These are phyloP conservation scores for Aspergillus avenaceus DNA, from an alignment of 495 filamentous ascomycete species.

Conservation along the genomic window DNA sequence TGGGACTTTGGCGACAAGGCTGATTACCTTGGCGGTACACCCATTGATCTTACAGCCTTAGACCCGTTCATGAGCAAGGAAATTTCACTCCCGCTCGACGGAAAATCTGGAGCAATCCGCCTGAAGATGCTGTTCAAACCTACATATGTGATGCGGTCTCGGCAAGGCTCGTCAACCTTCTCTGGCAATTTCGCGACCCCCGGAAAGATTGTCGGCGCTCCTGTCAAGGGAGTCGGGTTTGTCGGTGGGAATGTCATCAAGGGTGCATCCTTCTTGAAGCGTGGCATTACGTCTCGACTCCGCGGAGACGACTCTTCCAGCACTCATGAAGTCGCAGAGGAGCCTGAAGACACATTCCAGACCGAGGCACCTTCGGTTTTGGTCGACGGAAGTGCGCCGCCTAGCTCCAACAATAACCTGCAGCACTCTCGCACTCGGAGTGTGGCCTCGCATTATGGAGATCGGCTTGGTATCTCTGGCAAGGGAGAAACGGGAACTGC, in stretches of 20 bases:
- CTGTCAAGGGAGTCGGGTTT: conserved; percentile 82
- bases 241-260: conserved; percentile 79
- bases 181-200: conserved; percentile 85
- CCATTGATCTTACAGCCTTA: conserved; percentile 76
- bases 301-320: conserved; percentile 32
- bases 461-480: conserved; percentile 47
- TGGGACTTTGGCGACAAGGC: conserved; percentile 94
- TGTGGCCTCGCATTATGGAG: conserved; percentile 51
- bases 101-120: conserved; percentile 80
- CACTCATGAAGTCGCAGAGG: conserved; percentile 52
- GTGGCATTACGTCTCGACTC: conserved; percentile 59
- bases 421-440: conserved; percentile 65
- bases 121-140: conserved; percentile 91
- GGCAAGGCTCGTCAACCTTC: conserved; percentile 91
- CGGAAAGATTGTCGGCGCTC: conserved; percentile 89
- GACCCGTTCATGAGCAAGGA: conserved; percentile 79
- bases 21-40: conserved; percentile 73
- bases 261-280: conserved; percentile 81
- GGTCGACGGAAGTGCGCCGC: conserved; percentile 28
- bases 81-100: conserved; percentile 71
- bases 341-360: conserved; percentile 35
- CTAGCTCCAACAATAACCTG: conserved; percentile 31
- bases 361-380: conserved; percentile 26
- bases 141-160: conserved; percentile 80
- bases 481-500: conserved; percentile 66